phyloP scores from a whole-genome alignment of 495 filamentous ascomycete species.

The Penicillium manginii region DNA sequence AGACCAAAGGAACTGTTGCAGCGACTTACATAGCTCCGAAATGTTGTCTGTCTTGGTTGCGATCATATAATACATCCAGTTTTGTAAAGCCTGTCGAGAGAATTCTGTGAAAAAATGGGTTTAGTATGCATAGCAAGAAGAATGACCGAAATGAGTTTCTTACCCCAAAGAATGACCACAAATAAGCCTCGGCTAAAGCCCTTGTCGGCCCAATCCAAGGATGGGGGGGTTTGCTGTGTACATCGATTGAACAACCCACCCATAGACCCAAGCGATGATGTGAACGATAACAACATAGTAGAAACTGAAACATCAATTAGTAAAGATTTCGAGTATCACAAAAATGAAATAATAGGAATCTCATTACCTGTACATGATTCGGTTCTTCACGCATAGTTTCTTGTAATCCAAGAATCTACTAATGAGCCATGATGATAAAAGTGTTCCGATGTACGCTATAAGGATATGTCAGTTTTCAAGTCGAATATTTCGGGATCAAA shows the following conservation, averaged over 20 bases:
- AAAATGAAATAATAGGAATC: too few species aligned
- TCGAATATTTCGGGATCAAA: background rate
- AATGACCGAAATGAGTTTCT: background rate
- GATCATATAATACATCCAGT: constrained; percentile 63
- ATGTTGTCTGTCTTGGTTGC: constrained; percentile 58
- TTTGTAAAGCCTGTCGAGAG: constrained; percentile 49
- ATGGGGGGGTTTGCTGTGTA: constrained; percentile 46
- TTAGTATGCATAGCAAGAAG: background rate
- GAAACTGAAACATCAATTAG: constrained; percentile 27
- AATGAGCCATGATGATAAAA: constrained; percentile 42
- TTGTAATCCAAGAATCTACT: constrained; percentile 48
- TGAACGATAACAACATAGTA: constrained; percentile 48
- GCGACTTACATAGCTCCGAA: constrained; percentile 53
- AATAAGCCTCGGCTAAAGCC: constrained; percentile 51
- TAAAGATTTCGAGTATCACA: background rate
- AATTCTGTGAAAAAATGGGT: constrained; percentile 28
- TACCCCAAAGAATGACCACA: constrained; percentile 50
- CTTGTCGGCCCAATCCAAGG: constrained; percentile 45
- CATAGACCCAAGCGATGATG: constrained; percentile 49
- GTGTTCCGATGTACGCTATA: constrained; percentile 34
- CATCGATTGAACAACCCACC: constrained; percentile 53
- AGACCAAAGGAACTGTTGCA: constrained; percentile 9
- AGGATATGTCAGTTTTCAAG: background rate
- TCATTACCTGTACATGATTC: constrained; percentile 41
- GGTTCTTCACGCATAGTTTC: constrained; percentile 37